phyloP scores from a whole-genome alignment of 2,329 filamentous ascomycete genomes.

The Chalaropsis ovoidea region DNA sequence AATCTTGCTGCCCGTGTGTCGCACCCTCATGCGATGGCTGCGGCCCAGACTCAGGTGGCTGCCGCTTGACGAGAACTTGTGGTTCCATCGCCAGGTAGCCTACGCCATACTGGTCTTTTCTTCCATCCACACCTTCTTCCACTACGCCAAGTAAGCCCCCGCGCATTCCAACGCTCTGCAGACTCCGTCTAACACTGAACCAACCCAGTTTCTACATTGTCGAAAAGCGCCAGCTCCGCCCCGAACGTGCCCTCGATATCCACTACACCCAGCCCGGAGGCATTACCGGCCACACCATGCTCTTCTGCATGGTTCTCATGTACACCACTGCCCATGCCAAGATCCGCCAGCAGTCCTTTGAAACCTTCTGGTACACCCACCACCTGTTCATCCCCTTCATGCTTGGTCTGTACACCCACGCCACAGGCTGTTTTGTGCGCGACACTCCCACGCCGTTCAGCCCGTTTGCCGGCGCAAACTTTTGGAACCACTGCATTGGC shows the following conservation, averaged over 20 bases:
- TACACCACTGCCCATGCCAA: slow-evolving; percentile 91
- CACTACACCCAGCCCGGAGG: slow-evolving; percentile 84
- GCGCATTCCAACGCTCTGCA: not conserved
- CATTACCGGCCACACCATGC: slow-evolving; percentile 93
- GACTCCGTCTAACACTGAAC: not conserved
- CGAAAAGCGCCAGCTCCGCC: slow-evolving; percentile 72
- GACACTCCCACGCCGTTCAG: slow-evolving; percentile 63
- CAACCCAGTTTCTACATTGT: slow-evolving; percentile 69
- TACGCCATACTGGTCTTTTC: slow-evolving; percentile 82
- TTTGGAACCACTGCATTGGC: slow-evolving; percentile 89
- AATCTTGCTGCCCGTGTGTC: slow-evolving; percentile 89
- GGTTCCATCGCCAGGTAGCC: slow-evolving; percentile 92
- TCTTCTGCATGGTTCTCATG: slow-evolving; percentile 95
- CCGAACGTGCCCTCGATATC: slow-evolving; percentile 72
- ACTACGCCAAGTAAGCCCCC: slow-evolving; percentile 78
- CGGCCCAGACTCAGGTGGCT: slow-evolving; percentile 80
- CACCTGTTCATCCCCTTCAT: slow-evolving; percentile 95
- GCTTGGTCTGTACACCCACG: slow-evolving; percentile 88
- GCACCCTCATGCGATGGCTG: slow-evolving; percentile 73
- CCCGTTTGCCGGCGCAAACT: slow-evolving; percentile 70
- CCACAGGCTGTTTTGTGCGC: slow-evolving; percentile 90
- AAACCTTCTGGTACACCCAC: slow-evolving; percentile 99
- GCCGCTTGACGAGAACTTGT: slow-evolving; percentile 91
- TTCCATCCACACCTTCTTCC: slow-evolving; percentile 61
- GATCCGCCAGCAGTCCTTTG: slow-evolving; percentile 93